These are phyloP conservation scores for Hypholoma fasciculare DNA, from an alignment of 768 basidiomycete species.

Conservation along the genomic window DNA sequence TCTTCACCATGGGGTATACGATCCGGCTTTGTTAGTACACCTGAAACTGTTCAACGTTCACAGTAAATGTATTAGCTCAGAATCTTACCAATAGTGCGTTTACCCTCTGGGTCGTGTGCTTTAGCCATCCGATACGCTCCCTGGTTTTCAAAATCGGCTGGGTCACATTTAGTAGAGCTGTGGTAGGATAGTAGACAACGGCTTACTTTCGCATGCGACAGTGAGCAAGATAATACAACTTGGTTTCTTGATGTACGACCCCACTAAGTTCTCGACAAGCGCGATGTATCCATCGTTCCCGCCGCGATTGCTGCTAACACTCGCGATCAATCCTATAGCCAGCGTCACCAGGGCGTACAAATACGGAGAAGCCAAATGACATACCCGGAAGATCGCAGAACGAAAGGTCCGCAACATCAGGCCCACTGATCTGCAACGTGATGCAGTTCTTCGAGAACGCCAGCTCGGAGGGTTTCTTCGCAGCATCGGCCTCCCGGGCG, in stretches of 20 bases:
- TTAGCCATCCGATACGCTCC: conserved; percentile 67
- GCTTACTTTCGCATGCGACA: conserved; percentile 64
- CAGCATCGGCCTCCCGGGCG: conserved; percentile 9
- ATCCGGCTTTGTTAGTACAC: conserved; percentile 64
- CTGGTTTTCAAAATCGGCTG: conserved; percentile 85
- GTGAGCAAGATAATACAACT: conserved; percentile 65
- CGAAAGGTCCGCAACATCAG: conserved; percentile 60
- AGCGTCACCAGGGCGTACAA: no score
- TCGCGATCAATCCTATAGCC: conserved; percentile 45
- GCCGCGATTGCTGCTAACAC: conserved; percentile 47
- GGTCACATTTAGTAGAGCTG: no score
- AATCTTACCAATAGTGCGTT: conserved; percentile 67
- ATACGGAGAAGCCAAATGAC: no score
- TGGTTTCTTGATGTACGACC: conserved; percentile 56
- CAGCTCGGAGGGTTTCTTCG: conserved; percentile 18
- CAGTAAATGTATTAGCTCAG: no score
- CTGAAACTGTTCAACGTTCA: conserved; percentile 26
- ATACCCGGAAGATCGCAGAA: conserved; percentile 58
- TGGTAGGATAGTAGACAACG: no score
- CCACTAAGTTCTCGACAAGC: conserved; percentile 58
- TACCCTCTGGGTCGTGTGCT: conserved; percentile 57
- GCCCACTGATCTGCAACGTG: conserved; percentile 57
- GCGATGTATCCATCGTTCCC: conserved; percentile 47
- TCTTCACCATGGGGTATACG: conserved; percentile 49
- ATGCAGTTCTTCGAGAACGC: conserved; percentile 58